Conservation (phyloP, 2,329 filamentous ascomycete genomes). For the Calonectria multiphialidica region DNA sequence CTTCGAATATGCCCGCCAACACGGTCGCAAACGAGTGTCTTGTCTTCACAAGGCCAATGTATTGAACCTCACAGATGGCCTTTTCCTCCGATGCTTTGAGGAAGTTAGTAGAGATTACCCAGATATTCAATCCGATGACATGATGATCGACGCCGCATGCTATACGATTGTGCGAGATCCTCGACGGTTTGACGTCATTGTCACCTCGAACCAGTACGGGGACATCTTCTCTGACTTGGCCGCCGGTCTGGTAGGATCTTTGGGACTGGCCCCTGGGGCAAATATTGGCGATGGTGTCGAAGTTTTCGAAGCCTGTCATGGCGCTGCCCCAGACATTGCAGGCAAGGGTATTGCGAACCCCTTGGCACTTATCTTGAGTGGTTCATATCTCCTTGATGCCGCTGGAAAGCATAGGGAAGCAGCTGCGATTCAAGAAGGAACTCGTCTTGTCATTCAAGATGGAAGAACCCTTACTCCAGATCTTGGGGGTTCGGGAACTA, state of each 20-base stretch:
- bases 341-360: conserved; percentile 13
- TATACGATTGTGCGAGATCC: conserved; percentile 15
- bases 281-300: conserved; percentile 16
- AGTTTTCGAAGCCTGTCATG: conserved; percentile 18
- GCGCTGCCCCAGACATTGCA: conserved; percentile 14
- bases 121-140: conserved; percentile 9
- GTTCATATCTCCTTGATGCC: conserved; percentile 10
- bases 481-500: conserved; percentile 8
- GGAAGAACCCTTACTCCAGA: conserved; percentile 3
- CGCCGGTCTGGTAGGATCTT: conserved; percentile 10
- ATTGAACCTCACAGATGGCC: conserved; percentile 19
- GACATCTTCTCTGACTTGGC: conserved; percentile 24
- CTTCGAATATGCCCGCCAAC: conserved; percentile 9
- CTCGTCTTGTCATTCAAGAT: not conserved
- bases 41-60: conserved; percentile 27
- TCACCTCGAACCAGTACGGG: conserved; percentile 18
- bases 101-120: conserved; percentile 11
- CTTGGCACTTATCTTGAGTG: conserved; percentile 12
- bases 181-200: conserved; percentile 13
- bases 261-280: conserved; percentile 4
- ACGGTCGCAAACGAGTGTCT: conserved; percentile 12
- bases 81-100: conserved; percentile 20
- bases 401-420: conserved; percentile 2
- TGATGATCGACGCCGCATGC: conserved; percentile 19
- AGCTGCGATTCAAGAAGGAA: not conserved